These are phyloP conservation scores for Wickerhamomyces alni DNA, from an alignment of 805 yeast genomes.

Conservation along the genomic window DNA sequence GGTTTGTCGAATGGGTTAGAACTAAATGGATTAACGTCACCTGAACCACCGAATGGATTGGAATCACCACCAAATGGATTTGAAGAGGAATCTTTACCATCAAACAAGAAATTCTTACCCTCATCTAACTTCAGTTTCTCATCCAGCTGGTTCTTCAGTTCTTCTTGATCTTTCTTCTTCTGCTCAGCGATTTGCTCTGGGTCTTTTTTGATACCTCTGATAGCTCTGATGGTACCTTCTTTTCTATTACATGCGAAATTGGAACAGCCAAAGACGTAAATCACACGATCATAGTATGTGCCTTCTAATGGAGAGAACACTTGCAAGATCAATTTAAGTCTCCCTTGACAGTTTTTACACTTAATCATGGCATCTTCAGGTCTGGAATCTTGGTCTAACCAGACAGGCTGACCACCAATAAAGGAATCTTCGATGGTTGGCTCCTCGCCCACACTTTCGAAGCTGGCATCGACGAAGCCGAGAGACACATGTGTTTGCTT, in stretches of 20 bases:
- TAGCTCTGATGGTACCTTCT: constrained; percentile 65
- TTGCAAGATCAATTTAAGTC: constrained; percentile 68
- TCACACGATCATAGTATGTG: constrained; percentile 67
- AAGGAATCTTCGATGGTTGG: constrained; percentile 61
- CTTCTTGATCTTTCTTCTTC: constrained; percentile 32
- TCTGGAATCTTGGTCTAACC: constrained; percentile 57
- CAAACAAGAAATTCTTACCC: constrained; percentile 32
- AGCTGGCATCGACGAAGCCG: constrained; percentile 63
- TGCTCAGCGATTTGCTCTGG: constrained; percentile 38
- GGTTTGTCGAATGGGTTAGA: constrained; percentile 15
- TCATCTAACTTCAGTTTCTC: constrained; percentile 36
- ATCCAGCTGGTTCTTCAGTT: constrained; percentile 35
- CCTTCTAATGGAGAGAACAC: constrained; percentile 74
- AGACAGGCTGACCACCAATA: constrained; percentile 72
- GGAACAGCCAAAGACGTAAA: constrained; percentile 76
- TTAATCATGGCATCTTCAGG: constrained; percentile 48
- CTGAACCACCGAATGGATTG: constrained; percentile 34
- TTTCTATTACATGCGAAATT: constrained; percentile 59
- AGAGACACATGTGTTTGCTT: constrained; percentile 39
- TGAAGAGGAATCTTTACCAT: constrained; percentile 23
- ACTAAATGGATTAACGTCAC: constrained; percentile 17
- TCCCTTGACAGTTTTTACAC: constrained; percentile 61
- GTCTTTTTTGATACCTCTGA: constrained; percentile 70
- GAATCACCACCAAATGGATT: constrained; percentile 11
- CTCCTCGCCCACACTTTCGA: constrained; percentile 36